Conservation (phyloP, 169 alveolate genomes). For the Cryptosporidium sp. region DNA sequence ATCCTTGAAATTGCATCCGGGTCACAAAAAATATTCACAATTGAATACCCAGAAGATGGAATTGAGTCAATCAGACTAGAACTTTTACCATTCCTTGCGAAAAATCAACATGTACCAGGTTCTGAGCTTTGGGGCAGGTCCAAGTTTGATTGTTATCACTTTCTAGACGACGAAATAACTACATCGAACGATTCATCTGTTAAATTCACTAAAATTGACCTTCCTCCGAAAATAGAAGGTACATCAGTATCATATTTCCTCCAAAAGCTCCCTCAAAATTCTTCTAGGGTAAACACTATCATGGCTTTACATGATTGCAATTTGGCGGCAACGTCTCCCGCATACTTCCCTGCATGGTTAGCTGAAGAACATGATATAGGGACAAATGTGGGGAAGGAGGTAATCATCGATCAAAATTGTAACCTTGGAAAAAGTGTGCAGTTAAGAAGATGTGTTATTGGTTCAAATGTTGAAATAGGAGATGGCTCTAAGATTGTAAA, state of each 20-base stretch:
- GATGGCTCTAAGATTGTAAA: slow-evolving; percentile 69
- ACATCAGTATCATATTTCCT: slow-evolving; percentile 43
- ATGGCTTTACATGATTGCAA: slow-evolving; percentile 51
- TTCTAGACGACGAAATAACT: slow-evolving; percentile 34
- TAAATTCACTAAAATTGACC: slow-evolving; percentile 34
- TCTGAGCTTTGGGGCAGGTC: slow-evolving; percentile 74
- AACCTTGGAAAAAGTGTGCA: slow-evolving; percentile 44
- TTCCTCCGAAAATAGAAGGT: slow-evolving; percentile 59
- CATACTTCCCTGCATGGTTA: slow-evolving; percentile 37
- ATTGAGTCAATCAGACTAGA: slow-evolving; percentile 63
- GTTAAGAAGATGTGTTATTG: slow-evolving; percentile 48
- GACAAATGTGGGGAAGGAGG: slow-evolving; percentile 54
- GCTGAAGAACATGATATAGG: background rate
- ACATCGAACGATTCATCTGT: background rate
- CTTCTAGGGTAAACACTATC: slow-evolving; percentile 40
- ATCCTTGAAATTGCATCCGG: slow-evolving; percentile 10
- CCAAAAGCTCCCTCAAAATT: background rate
- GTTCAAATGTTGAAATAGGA: slow-evolving; percentile 37
- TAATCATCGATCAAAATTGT: slow-evolving; percentile 14
- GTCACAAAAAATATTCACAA: background rate
- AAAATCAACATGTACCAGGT: slow-evolving; percentile 68
- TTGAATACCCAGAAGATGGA: slow-evolving; percentile 67
- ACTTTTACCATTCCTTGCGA: slow-evolving; percentile 51
- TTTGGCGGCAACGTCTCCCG: slow-evolving; percentile 41
- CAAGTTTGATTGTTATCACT: slow-evolving; percentile 51